phyloP scores from a whole-genome alignment of 2,329 filamentous ascomycete genomes.

The Penicillium thymicola region DNA sequence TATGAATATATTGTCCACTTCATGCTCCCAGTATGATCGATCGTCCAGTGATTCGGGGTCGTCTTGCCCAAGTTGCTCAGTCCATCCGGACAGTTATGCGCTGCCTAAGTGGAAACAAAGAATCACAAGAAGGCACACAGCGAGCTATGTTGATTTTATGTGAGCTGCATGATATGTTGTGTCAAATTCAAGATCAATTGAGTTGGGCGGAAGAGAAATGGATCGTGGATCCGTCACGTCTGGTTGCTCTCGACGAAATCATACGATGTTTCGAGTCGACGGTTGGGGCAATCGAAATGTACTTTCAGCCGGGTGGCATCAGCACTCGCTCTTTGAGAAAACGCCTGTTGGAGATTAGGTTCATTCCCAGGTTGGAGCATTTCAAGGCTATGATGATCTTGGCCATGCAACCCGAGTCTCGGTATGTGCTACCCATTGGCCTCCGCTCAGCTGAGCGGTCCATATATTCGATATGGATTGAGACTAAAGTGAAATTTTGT shows the following conservation, averaged over 20 bases:
- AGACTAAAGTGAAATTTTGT: neutral
- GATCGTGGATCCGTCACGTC: conserved; percentile 17
- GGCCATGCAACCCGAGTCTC: conserved; percentile 27
- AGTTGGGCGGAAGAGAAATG: conserved; percentile 25
- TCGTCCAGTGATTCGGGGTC: conserved; percentile 7
- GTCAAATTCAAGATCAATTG: conserved; percentile 24
- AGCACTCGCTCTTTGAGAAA: conserved; percentile 25
- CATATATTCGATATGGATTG: neutral
- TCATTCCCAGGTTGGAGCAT: conserved; percentile 29
- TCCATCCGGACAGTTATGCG: conserved; percentile 22
- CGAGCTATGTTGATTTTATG: conserved; percentile 20
- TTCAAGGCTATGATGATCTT: conserved; percentile 30
- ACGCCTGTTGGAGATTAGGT: conserved; percentile 26
- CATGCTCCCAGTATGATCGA: conserved; percentile 11
- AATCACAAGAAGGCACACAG: conserved; percentile 25
- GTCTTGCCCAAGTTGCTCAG: conserved; percentile 17
- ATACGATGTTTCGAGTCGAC: conserved; percentile 23
- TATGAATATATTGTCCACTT: neutral
- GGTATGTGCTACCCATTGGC: conserved; percentile 4
- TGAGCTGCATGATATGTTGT: conserved; percentile 25
- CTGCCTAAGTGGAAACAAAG: conserved; percentile 21
- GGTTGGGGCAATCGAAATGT: conserved; percentile 26
- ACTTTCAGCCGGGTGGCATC: conserved; percentile 34
- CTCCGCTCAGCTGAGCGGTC: neutral
- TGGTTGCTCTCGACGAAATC: conserved; percentile 21